Percentiles rank a stretch among this genome's conserved stretches.
Evolutionary conservation across 176 grass and related monocot species (phyloP).

Genomic region (Ampelocalamus luodianensis): DNA sequence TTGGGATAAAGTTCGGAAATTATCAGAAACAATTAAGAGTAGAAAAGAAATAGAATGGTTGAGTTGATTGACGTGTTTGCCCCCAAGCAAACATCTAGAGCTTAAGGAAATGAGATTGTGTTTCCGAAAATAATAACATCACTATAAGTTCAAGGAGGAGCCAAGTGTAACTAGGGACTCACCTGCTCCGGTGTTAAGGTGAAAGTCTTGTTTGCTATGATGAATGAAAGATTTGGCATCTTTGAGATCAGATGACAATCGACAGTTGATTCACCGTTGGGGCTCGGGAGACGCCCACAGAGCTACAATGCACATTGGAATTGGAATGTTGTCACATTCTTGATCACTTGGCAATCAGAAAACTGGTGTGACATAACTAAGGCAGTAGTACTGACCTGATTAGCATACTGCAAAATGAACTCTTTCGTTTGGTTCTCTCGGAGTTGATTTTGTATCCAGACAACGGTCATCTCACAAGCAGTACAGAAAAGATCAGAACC

Average conservation of each 20-base stretch:
- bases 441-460: slow-evolving; percentile 96
- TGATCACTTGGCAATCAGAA: background rate
- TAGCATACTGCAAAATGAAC: slow-evolving; percentile 68
- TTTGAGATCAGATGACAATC: slow-evolving; percentile 66
- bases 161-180: background rate
- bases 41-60: background rate
- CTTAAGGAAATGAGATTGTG: background rate
- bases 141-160: background rate
- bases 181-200: slow-evolving; percentile 86
- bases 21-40: background rate
- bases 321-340: background rate
- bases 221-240: slow-evolving; percentile 89
- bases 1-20: background rate
- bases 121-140: background rate
- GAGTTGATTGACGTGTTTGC: background rate
- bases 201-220: slow-evolving; percentile 70
- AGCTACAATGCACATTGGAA: slow-evolving; percentile 48
- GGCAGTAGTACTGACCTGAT: slow-evolving; percentile 53
- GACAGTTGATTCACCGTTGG: slow-evolving; percentile 71
- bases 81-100: background rate
- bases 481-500: slow-evolving; percentile 74
- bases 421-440: slow-evolving; percentile 72
- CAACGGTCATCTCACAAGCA: slow-evolving; percentile 89
- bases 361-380: background rate
- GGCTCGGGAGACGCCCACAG: slow-evolving; percentile 82